A percentile compares a stretch with the other conserved stretches of the same genome.
phyloP scores from a whole-genome alignment of 371 early-diverging fungal species.

The Phascolomyces articulosus region DNA sequence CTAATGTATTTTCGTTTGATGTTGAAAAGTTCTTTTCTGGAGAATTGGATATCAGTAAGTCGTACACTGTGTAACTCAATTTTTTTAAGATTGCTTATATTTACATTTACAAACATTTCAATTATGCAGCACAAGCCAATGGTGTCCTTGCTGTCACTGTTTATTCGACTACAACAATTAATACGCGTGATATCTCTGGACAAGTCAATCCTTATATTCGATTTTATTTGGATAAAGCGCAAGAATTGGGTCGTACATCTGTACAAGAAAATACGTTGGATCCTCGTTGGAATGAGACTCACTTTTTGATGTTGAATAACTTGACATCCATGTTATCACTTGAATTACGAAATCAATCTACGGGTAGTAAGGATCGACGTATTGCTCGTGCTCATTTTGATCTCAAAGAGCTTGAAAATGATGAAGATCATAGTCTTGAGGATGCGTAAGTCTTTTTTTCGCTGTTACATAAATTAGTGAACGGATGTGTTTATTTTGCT shows the following conservation, averaged over 20 bases:
- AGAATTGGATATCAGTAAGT: slow-evolving; percentile 50
- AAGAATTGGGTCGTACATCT: slow-evolving; percentile 70
- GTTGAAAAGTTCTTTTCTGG: slow-evolving; percentile 83
- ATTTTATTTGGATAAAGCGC: slow-evolving; percentile 75
- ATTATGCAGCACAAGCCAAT: slow-evolving; percentile 64
- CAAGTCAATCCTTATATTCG: slow-evolving; percentile 83
- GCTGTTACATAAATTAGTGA: background rate
- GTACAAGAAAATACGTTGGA: slow-evolving; percentile 59
- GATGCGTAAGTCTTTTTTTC: slow-evolving; percentile 33
- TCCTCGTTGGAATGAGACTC: slow-evolving; percentile 66
- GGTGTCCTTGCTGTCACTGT: slow-evolving; percentile 87
- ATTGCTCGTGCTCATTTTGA: slow-evolving; percentile 56
- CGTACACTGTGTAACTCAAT: background rate
- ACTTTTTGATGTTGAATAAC: slow-evolving; percentile 58
- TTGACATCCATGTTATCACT: slow-evolving; percentile 55
- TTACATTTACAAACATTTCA: no score
- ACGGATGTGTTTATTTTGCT: no score
- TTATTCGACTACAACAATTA: slow-evolving; percentile 74
- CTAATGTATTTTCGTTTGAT: slow-evolving; percentile 83
- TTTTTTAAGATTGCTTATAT: no score
- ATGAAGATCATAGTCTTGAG: slow-evolving; percentile 39
- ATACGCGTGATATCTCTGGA: slow-evolving; percentile 77
- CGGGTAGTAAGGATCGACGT: slow-evolving; percentile 38
- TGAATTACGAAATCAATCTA: slow-evolving; percentile 38
- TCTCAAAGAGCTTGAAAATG: slow-evolving; percentile 56